These are phyloP conservation scores for Malus sieversii DNA, from an alignment of 306 rosid genomes.

Conservation along the genomic window DNA sequence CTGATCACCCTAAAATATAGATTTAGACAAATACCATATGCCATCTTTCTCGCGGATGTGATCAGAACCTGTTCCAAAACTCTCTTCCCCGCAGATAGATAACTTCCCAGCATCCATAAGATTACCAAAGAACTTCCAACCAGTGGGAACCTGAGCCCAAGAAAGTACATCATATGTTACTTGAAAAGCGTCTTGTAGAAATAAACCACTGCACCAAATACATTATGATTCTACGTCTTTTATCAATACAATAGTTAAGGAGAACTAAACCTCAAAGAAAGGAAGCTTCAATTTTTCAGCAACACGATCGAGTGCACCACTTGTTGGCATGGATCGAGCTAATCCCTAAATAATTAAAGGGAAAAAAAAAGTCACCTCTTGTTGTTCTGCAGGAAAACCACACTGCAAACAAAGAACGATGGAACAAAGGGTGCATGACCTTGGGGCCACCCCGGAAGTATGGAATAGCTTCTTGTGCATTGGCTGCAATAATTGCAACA, in stretches of 20 bases:
- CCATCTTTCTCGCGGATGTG: constrained; percentile 99
- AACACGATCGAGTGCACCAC: constrained; percentile 88
- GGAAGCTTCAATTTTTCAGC: constrained; percentile 84
- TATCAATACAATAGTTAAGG: background rate
- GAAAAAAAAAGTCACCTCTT: background rate
- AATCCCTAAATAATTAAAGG: constrained; percentile 55
- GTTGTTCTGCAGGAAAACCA: background rate
- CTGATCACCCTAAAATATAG: background rate
- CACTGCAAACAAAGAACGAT: background rate
- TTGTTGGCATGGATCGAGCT: constrained; percentile 98
- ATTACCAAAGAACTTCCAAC: constrained; percentile 98
- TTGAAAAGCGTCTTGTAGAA: constrained; percentile 5
- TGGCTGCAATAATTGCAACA: constrained; percentile 92
- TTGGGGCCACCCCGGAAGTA: constrained; percentile 66
- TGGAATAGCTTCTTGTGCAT: constrained; percentile 83
- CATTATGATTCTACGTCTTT: background rate
- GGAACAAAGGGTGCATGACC: constrained; percentile 26
- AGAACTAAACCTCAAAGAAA: constrained; percentile 69
- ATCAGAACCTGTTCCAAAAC: constrained; percentile 98
- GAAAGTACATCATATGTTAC: constrained; percentile 19
- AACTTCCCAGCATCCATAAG: constrained; percentile 96
- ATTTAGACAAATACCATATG: constrained; percentile 62
- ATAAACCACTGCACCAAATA: constrained; percentile 16
- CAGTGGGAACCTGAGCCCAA: constrained; percentile 78
- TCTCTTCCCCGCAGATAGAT: constrained; percentile 96